A percentile compares a stretch with the other conserved stretches of the same genome.
phyloP scores from a whole-genome alignment of 2,329 filamentous ascomycete genomes.

The Penicillium decumbens region DNA sequence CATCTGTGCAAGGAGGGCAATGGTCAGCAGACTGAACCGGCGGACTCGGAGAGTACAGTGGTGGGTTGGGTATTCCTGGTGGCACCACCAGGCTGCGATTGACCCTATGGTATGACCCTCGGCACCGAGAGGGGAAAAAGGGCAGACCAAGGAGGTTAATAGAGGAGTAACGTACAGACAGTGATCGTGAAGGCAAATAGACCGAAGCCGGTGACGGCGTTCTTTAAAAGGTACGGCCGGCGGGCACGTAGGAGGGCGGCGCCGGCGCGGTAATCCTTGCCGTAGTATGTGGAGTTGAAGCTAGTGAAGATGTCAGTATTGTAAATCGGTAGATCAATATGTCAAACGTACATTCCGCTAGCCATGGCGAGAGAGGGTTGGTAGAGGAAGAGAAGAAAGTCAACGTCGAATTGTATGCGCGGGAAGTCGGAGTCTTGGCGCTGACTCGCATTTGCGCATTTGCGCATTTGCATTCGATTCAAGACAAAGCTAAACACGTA shows the following conservation, averaged over 20 bases:
- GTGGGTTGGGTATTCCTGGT: not conserved
- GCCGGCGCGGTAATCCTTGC: conserved; percentile 77
- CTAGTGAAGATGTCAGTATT: conserved; percentile 31
- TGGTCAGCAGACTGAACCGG: conserved; percentile 3
- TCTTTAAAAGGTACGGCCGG: conserved; percentile 86
- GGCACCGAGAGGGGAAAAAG: not conserved
- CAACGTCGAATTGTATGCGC: conserved; percentile 12
- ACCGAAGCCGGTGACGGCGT: conserved; percentile 72
- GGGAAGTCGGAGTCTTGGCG: conserved; percentile 21
- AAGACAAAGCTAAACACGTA: not conserved
- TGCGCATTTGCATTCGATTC: not conserved
- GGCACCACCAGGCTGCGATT: not conserved
- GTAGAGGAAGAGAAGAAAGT: conserved; percentile 5
- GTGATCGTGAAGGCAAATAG: conserved; percentile 71
- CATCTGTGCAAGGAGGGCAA: conserved; percentile 46
- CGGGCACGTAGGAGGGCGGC: conserved; percentile 87
- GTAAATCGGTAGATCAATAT: not conserved
- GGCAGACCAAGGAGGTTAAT: not conserved
- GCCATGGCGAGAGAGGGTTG: conserved; percentile 17
- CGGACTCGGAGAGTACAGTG: not conserved
- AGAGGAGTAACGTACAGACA: conserved; percentile 68
- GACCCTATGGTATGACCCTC: conserved; percentile 7
- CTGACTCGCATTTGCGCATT: not conserved
- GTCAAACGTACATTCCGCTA: conserved; percentile 21
- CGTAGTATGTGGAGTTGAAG: conserved; percentile 82